Evolutionary conservation across 139 green algal species (phyloP), one percentile per base, ranked within the genome.

Genomic region (Coelastrella sp.): DNA sequence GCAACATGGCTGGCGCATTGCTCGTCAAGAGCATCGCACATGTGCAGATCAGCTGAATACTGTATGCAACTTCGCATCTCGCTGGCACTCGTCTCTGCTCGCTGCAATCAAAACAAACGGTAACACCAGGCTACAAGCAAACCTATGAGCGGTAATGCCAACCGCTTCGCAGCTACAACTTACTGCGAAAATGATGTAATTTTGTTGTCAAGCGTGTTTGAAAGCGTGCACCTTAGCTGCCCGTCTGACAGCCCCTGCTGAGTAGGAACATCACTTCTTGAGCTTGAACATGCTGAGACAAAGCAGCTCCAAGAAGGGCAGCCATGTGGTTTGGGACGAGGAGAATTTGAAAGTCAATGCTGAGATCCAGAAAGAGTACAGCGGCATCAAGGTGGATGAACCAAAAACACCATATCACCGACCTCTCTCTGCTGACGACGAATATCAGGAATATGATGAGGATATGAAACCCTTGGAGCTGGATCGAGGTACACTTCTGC

Each of bases 401-500:
- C 87, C 87, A 27, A 91, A 91, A 65, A 91, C 87, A 15, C 87
- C 87, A 6, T 91, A 91, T 63, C 78, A 63, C 8, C 61, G 78
- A 63, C 78, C 78, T 17, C 59, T 91, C 0, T 49, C 63, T 65
- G 56, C 60, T 84, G 72, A 61, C 73, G 70, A 82, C n/a, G 68
- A 76, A 19, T 24, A 27, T 8, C 24, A 83, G 6, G 84, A 68
- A 11, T 35, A 75, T 15, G 86, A 90, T 15, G 87, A 91, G 4
- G 87, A 87, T 19, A 87, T 91, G 87, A 78, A 66, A n/a, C 87
- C 87, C 27, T 66, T 91, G 61, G 78, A 85, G 63, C 87, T 91
- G 14, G 87, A 86, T 57, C 63, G 78, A 19, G 63, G 82, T 78
- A 65, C 9, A 27, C 24, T 59, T 27, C 11, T 49, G 17, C 49